A percentile compares a stretch with the other conserved stretches of the same genome.
Evolutionary conservation across 148 eudicot genomes (phyloP).

Genomic region (Euryodendron excelsum): DNA sequence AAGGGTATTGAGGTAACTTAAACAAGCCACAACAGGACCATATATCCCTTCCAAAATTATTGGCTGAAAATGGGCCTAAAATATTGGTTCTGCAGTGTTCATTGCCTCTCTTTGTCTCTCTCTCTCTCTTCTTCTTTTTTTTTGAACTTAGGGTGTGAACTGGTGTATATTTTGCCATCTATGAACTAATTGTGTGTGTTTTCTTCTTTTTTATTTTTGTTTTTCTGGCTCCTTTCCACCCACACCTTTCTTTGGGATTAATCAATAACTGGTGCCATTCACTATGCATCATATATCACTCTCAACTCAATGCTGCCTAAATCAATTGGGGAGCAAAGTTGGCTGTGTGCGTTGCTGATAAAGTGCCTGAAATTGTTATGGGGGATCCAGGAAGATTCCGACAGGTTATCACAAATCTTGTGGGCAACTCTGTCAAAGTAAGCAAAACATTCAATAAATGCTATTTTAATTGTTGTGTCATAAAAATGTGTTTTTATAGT

Average conservation of each 20-base stretch:
- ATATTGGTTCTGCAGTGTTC: neutral
- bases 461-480: neutral
- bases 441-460: slow-evolving; percentile 18
- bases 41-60: neutral
- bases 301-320: slow-evolving; percentile 7
- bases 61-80: neutral
- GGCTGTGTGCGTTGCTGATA: slow-evolving; percentile 66
- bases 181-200: neutral
- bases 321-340: slow-evolving; percentile 38
- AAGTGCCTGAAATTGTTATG: slow-evolving; percentile 58
- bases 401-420: slow-evolving; percentile 68
- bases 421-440: slow-evolving; percentile 76
- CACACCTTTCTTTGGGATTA: neutral
- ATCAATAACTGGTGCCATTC: slow-evolving; percentile 4
- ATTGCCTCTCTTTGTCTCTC: neutral
- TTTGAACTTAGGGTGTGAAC: neutral
- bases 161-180: neutral
- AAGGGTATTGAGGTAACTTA: slow-evolving; percentile 62
- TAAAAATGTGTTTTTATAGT: neutral
- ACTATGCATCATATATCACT: slow-evolving; percentile 1
- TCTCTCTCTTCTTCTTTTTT: neutral
- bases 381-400: slow-evolving; percentile 81
- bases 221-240: neutral
- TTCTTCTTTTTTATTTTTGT: neutral
- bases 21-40: neutral